phyloP scores from a whole-genome alignment of 345 rosid genomes.

The Fremontodendron californicum region DNA sequence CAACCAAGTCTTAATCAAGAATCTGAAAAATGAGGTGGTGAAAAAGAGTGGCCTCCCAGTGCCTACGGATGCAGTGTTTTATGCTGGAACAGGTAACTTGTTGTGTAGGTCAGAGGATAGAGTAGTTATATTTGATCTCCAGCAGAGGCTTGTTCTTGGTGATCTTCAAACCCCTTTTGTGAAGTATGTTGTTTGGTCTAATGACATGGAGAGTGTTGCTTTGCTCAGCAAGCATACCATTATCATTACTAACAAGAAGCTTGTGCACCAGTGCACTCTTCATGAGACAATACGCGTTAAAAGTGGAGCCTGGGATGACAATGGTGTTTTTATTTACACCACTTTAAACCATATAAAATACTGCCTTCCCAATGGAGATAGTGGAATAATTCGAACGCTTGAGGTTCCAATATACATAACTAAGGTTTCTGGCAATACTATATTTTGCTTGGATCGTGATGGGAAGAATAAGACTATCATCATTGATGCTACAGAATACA shows the following conservation, averaged over 20 bases:
- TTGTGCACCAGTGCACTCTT: conserved; percentile 78
- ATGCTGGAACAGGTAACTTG: conserved; percentile 88
- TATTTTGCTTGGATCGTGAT: conserved; percentile 84
- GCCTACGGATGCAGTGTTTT: conserved; percentile 75
- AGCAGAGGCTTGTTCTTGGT: conserved; percentile 80
- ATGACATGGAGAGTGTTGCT: conserved; percentile 89
- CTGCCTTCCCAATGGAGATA: conserved; percentile 93
- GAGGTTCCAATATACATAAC: conserved; percentile 83
- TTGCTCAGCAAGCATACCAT: conserved; percentile 94
- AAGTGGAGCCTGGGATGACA: conserved; percentile 96
- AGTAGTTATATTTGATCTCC: conserved; percentile 82
- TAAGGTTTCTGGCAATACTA: conserved; percentile 60
- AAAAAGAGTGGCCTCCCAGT: conserved; percentile 70
- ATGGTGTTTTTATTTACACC: conserved; percentile 86
- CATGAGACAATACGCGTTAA: conserved; percentile 92
- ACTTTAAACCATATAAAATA: conserved; percentile 88
- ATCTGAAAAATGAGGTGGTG: conserved; percentile 77
- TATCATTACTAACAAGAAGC: conserved; percentile 75
- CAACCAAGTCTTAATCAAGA: conserved; percentile 78
- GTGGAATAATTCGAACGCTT: conserved; percentile 78
- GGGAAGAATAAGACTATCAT: conserved; percentile 65
- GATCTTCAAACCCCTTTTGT: conserved; percentile 78
- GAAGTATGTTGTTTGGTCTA: conserved; percentile 86
- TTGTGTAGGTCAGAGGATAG: conserved; percentile 87
- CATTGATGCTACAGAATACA: conserved; percentile 84